Conservation (phyloP, 2,329 filamentous ascomycete genomes). For the Botrytis sinoallii region DNA sequence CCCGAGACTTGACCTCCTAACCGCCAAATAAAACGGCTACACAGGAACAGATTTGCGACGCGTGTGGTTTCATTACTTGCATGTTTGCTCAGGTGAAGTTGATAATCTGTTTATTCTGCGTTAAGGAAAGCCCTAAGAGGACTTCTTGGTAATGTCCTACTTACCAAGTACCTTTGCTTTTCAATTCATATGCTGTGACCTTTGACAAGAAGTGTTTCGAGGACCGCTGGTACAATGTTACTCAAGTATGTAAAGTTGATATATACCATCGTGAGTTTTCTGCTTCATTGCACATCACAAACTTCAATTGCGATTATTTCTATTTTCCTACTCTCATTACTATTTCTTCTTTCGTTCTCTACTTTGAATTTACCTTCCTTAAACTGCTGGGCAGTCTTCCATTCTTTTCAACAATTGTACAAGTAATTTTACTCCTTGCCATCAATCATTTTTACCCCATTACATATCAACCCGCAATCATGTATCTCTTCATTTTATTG, state of each 20-base stretch:
- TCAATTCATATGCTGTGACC: neutral
- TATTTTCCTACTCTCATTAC: neutral
- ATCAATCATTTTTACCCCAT: neutral
- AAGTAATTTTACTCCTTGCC: neutral
- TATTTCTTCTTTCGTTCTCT: neutral
- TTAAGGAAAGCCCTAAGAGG: neutral
- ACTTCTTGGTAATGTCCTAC: neutral
- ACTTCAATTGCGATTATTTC: neutral
- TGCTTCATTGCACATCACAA: neutral
- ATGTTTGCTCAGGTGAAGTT: neutral
- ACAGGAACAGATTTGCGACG: constrained; percentile 8
- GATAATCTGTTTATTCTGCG: neutral
- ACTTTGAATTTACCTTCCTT: neutral
- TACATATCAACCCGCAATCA: neutral
- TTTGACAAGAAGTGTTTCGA: constrained; percentile 3
- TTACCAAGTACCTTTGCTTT: neutral
- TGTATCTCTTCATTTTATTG: constrained; percentile 3
- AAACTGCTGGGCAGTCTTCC: constrained; percentile 14
- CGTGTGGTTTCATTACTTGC: constrained; percentile 12
- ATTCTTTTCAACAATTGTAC: neutral
- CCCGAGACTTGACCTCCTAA: neutral
- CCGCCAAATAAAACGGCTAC: constrained; percentile 8
- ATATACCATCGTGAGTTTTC: neutral
- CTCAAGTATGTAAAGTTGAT: neutral
- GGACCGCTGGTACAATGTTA: neutral